phyloP scores from a whole-genome alignment of 2,329 filamentous ascomycete genomes.

The Stemphylium beticola region DNA sequence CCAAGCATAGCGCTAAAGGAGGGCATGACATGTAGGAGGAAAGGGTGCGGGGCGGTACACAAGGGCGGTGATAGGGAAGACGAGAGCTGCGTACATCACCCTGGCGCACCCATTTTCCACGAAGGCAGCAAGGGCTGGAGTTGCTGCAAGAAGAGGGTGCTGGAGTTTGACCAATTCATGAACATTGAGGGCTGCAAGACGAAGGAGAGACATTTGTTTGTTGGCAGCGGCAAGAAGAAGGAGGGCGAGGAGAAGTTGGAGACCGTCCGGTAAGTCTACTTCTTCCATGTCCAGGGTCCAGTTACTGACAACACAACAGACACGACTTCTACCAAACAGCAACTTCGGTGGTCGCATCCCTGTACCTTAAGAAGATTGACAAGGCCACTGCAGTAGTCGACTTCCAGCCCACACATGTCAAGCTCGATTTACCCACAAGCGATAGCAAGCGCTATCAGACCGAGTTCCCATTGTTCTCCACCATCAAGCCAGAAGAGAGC shows the following conservation, averaged over 20 bases:
- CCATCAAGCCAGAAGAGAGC: slow-evolving; percentile 77
- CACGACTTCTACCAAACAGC: slow-evolving; percentile 96
- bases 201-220: slow-evolving; percentile 81
- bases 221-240: slow-evolving; percentile 76
- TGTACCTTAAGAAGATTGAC: slow-evolving; percentile 97
- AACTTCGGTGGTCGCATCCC: slow-evolving; percentile 81
- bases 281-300: neutral
- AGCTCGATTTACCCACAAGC: slow-evolving; percentile 82
- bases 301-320: slow-evolving; percentile 50
- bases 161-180: slow-evolving; percentile 98
- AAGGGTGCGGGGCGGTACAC: slow-evolving; percentile 73
- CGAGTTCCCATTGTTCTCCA: slow-evolving; percentile 75
- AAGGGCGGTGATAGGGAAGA: slow-evolving; percentile 59
- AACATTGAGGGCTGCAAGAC: slow-evolving; percentile 90
- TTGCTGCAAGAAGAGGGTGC: slow-evolving; percentile 92
- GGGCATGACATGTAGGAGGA: slow-evolving; percentile 77
- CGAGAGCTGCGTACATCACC: slow-evolving; percentile 87
- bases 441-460: slow-evolving; percentile 84
- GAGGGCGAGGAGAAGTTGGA: slow-evolving; percentile 79
- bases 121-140: slow-evolving; percentile 97
- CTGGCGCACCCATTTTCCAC: slow-evolving; percentile 90
- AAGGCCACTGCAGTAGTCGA: slow-evolving; percentile 76
- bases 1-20: slow-evolving; percentile 73
- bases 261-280: slow-evolving; percentile 68
- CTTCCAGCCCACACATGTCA: slow-evolving; percentile 68